Evolutionary conservation across 768 basidiomycete species (phyloP).

Genomic region (Lentinus tigrinus): DNA sequence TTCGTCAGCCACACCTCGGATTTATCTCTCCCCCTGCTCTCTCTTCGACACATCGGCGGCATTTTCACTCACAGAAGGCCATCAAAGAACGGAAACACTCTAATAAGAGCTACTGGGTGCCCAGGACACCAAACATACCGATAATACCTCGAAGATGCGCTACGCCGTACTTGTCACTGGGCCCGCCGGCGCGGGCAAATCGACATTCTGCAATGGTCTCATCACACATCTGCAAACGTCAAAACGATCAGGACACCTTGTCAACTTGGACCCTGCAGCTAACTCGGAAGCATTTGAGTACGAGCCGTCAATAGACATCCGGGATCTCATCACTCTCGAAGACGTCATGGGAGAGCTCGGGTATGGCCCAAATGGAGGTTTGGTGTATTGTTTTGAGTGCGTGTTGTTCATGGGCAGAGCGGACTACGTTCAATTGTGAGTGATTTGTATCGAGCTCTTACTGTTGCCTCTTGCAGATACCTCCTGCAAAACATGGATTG

Average conservation of each 20-base stretch:
- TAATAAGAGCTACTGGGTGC: too few relatives aligned
- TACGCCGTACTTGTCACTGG: constrained; percentile 89
- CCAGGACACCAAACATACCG: too few relatives aligned
- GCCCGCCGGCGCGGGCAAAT: constrained; percentile 98
- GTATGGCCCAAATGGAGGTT: constrained; percentile 95
- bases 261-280: constrained; percentile 97
- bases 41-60: too few relatives aligned
- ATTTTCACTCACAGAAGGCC: too few relatives aligned
- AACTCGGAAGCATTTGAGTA: constrained; percentile 84
- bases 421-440: too few relatives aligned
- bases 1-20: not conserved
- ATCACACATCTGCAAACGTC: constrained; percentile 85
- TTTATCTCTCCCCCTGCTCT: not conserved
- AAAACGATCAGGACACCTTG: constrained; percentile 83
- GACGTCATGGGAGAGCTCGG: constrained; percentile 96
- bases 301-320: constrained; percentile 90
- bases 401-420: constrained; percentile 45
- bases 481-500: constrained; percentile 96
- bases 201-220: constrained; percentile 86
- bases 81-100: too few relatives aligned
- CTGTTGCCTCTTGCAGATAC: constrained; percentile 55
- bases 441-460: not conserved
- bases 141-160: constrained; percentile 70
- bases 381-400: constrained; percentile 99
- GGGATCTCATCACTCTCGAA: constrained; percentile 85